Percentiles rank a stretch among this genome's conserved stretches.
These are phyloP conservation scores for Pyricularia pennisetigena DNA, from an alignment of 2,329 filamentous ascomycete genomes.

Conservation along the genomic window DNA sequence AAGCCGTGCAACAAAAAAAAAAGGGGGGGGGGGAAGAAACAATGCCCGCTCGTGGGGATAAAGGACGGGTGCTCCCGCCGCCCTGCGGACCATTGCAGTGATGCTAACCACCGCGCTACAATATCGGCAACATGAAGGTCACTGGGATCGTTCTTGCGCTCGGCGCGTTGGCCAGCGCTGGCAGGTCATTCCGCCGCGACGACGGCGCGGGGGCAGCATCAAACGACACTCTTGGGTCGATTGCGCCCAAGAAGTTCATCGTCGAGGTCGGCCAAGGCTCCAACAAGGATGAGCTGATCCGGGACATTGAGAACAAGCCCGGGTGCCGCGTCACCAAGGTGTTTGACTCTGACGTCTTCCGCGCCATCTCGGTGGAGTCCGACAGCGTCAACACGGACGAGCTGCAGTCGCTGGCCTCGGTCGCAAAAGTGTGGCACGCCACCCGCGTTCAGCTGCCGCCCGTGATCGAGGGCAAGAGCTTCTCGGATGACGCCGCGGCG, in stretches of 20 bases:
- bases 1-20: too few species aligned
- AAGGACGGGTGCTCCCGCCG: neutral
- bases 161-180: conserved; percentile 1
- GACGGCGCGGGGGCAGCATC: neutral
- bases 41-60: neutral
- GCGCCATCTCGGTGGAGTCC: conserved; percentile 5
- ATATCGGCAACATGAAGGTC: neutral
- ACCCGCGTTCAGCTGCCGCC: conserved; percentile 4
- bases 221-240: neutral
- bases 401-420: conserved; percentile 4
- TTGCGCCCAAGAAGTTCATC: conserved; percentile 5
- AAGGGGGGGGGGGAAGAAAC: too few species aligned
- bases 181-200: neutral
- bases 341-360: conserved; percentile 3
- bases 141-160: neutral
- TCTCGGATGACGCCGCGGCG: conserved; percentile 2
- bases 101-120: neutral
- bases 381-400: conserved; percentile 6
- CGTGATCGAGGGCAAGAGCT: conserved; percentile 1
- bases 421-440: conserved; percentile 6
- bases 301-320: neutral
- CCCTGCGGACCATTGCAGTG: neutral
- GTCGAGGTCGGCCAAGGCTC: conserved; percentile 1
- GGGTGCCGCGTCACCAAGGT: conserved; percentile 2
- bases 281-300: neutral